Evolutionary conservation across 2,329 filamentous ascomycete species (phyloP).

Genomic region (Colletotrichum musae): DNA sequence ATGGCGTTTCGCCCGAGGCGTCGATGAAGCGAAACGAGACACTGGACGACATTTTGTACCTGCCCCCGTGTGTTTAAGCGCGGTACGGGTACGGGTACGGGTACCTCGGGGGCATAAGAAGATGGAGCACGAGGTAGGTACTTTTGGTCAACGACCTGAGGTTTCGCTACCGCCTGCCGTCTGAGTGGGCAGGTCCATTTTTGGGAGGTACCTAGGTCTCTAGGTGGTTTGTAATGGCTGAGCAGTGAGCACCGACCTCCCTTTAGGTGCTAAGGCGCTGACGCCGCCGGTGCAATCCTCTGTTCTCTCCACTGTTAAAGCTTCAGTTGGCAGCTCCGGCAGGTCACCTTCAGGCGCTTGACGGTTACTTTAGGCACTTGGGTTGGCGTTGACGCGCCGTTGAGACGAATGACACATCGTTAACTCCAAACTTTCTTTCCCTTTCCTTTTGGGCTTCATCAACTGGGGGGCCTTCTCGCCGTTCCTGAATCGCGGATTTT

Average conservation of each 20-base stretch:
- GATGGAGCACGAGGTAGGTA: background rate
- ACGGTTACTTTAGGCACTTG: background rate
- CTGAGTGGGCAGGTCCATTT: conserved; percentile 26
- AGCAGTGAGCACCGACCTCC: too few relatives aligned
- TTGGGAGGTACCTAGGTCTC: background rate
- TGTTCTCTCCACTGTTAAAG: background rate
- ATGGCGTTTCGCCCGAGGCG: conserved; percentile 55
- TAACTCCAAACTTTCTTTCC: background rate
- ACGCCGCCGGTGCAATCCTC: background rate
- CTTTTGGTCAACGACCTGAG: background rate
- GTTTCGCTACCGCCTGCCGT: background rate
- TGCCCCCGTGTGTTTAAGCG: conserved; percentile 24
- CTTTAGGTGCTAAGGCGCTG: background rate
- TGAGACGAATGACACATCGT: conserved; percentile 1
- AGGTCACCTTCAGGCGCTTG: background rate
- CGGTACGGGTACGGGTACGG: conserved; percentile 5
- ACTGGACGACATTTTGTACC: conserved; percentile 29
- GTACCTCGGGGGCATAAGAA: background rate
- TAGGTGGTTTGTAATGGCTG: too few relatives aligned
- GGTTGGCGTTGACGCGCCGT: background rate
- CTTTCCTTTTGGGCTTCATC: background rate
- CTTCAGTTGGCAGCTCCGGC: conserved; percentile 14
- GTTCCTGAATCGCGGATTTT: conserved; percentile 16
- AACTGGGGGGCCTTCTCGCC: background rate
- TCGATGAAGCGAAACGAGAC: conserved; percentile 56